Evolutionary conservation across 73 alveolate genomes (phyloP).

Genomic region (Diophrys appendiculata): DNA sequence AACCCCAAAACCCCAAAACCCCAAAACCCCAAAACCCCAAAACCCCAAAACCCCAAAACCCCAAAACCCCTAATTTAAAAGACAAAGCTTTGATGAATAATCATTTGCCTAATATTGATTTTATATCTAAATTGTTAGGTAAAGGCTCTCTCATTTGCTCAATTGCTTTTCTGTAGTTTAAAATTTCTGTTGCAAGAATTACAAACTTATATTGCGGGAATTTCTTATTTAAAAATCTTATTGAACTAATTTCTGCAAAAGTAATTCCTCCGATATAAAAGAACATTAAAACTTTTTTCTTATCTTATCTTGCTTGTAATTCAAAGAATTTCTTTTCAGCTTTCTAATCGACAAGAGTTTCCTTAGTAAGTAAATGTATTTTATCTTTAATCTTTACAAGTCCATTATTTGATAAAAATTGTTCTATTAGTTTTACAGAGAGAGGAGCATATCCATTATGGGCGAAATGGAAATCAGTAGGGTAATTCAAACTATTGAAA

Average conservation of each 20-base stretch:
- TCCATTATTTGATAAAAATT: conserved; percentile 17
- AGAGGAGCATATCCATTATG: conserved; percentile 82
- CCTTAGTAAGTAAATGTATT: neutral
- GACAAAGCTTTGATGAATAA: too few relatives aligned
- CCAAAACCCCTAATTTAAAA: too few relatives aligned
- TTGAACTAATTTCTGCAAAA: conserved; percentile 80
- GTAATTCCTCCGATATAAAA: conserved; percentile 86
- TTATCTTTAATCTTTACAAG: neutral
- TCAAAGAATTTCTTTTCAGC: neutral
- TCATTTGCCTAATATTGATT: too few relatives aligned
- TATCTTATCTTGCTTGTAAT: neutral
- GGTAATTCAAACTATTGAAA: conserved; percentile 30
- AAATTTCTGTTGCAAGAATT: conserved; percentile 14
- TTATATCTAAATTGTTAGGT: neutral
- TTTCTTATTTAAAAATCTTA: conserved; percentile 54
- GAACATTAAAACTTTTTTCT: conserved; percentile 64
- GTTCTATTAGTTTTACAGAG: conserved; percentile 70
- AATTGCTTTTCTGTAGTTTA: conserved; percentile 18
- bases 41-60: too few relatives aligned
- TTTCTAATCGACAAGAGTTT: neutral
- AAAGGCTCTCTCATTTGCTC: conserved; percentile 14
- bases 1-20: too few relatives aligned
- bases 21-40: too few relatives aligned
- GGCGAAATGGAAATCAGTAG: conserved; percentile 68
- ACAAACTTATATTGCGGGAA: conserved; percentile 9